phyloP scores from a whole-genome alignment of 1,284 basidiomycete genomes.

The Gomphus bonarii region DNA sequence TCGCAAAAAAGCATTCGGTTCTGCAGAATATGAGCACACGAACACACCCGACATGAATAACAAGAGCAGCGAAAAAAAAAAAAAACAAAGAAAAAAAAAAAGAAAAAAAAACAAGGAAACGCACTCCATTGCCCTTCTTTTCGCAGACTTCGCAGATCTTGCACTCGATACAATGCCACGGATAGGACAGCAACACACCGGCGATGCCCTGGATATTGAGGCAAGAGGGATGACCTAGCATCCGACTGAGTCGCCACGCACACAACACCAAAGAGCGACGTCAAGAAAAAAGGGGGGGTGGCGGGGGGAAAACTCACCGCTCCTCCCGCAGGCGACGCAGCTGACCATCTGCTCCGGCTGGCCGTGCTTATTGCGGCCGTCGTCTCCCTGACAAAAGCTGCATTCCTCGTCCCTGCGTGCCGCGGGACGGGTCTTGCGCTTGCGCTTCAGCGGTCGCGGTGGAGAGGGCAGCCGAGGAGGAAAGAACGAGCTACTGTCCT shows the following conservation, averaged over 20 bases:
- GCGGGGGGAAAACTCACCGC: constrained; percentile 37
- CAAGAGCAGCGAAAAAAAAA: no score
- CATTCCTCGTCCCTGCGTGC: constrained; percentile 41
- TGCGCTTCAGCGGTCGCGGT: constrained; percentile 17
- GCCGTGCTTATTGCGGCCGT: constrained; percentile 43
- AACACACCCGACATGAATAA: constrained; percentile 11
- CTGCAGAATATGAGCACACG: constrained; percentile 30
- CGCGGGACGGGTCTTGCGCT: constrained; percentile 19
- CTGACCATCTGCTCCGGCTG: constrained; percentile 55
- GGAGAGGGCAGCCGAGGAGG: constrained; percentile 19
- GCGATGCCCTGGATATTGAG: constrained; percentile 45
- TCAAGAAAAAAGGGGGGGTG: no score
- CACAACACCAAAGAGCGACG: background rate
- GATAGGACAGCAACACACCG: constrained; percentile 54
- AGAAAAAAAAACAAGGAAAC: no score
- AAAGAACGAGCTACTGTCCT: constrained; percentile 34
- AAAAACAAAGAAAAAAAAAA: no score
- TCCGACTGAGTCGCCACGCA: no score
- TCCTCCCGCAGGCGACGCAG: constrained; percentile 59
- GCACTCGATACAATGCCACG: constrained; percentile 90
- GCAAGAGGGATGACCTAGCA: constrained; percentile 80
- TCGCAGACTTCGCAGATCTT: constrained; percentile 88
- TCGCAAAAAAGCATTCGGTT: constrained; percentile 87
- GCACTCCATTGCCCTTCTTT: constrained; percentile 83
- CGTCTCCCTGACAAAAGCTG: constrained; percentile 56